These are phyloP conservation scores for Suillus weaverae DNA, from an alignment of 768 basidiomycete species.

Conservation along the genomic window DNA sequence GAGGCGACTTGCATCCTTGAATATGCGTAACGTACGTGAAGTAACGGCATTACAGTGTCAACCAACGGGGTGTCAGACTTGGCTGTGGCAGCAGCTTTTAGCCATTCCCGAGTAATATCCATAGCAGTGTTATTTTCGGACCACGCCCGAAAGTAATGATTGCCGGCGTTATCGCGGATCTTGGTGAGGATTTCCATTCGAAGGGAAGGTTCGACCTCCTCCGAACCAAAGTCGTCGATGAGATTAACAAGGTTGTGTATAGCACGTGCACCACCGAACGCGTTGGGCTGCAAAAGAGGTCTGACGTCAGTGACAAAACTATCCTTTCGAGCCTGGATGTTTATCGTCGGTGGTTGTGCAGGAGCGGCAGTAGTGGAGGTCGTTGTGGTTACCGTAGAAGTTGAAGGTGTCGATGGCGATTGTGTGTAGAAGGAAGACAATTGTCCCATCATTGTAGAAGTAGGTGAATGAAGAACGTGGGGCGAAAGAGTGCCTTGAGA, in stretches of 20 bases:
- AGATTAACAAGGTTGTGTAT: constrained; percentile 60
- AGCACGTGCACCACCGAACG: constrained; percentile 69
- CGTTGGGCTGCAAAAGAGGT: constrained; percentile 54
- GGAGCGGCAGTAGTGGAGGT: constrained; percentile 29
- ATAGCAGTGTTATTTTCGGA: constrained; percentile 73
- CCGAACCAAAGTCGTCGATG: constrained; percentile 58
- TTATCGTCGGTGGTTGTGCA: constrained; percentile 31
- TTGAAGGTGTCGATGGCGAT: constrained; percentile 28
- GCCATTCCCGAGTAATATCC: constrained; percentile 80
- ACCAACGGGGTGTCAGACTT: constrained; percentile 54
- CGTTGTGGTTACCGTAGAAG: constrained; percentile 9
- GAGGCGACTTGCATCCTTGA: constrained; percentile 15
- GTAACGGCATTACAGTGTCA: constrained; percentile 82
- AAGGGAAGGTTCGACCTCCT: constrained; percentile 62
- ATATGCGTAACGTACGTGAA: constrained; percentile 65
- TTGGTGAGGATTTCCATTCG: constrained; percentile 77
- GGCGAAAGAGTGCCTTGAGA: constrained; percentile 70
- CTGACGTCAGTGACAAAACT: constrained; percentile 52
- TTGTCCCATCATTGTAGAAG: constrained; percentile 33
- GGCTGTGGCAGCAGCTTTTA: constrained; percentile 65
- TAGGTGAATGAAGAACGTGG: constrained; percentile 63
- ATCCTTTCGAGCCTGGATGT: constrained; percentile 55
- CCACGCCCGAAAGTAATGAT: constrained; percentile 88
- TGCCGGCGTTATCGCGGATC: constrained; percentile 80
- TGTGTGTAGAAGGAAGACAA: constrained; percentile 40